Base-by-base conservation (phyloP, 768 basidiomycete genomes). In the Rhodotorula babjevae region DNA sequence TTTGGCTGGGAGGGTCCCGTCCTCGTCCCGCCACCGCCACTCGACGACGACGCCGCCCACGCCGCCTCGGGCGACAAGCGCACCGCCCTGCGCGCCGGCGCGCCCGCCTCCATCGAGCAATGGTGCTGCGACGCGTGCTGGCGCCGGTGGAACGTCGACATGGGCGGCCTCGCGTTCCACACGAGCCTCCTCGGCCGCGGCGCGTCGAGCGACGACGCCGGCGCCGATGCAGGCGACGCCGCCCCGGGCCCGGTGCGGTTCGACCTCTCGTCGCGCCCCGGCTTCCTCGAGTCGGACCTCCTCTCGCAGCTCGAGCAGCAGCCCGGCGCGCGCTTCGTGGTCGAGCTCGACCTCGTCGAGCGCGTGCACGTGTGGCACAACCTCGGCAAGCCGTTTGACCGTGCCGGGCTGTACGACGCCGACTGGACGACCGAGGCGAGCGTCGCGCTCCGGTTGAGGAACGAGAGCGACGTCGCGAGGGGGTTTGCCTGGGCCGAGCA, bases 131-230 rank as follows among this genome's bases (percentile, higher is more conserved):
- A 61, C 46, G 47, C 12, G 44, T 61, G 60, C n/a, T 9, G 1
- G 44, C 25, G 60, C 5, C 31, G 60, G 1, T 61, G 60, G 60
- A 61, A 61, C 60, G 60, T 61, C 60, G 60, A 61, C 60, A 61
- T 61, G 60, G 25, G 44, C 60, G 60, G 60, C 8, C 31, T 61
- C n/a, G 60, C 60, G 7, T 61, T 61, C n/a, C 40, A 42, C n/a
- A 40, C 60, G 25, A 19, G 18, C 8, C n/a, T 47, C 8, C 60
- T 61, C 5, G 19, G 46, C 16, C 44, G 16, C 11, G 12, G 27
- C 31, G 14, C 36, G 18, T 2, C 16, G 40, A 44, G 23, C 58
- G n/a, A 18, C 49, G 49, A 14, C 15, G 12, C n/a, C n/a, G n/a
- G n/a, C n/a, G n/a, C n/a, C n/a, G n/a, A n/a, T n/a, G n/a, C n/a